Conservation (phyloP, 2,329 filamentous ascomycete species). For the Teratosphaeria zuluensis region DNA sequence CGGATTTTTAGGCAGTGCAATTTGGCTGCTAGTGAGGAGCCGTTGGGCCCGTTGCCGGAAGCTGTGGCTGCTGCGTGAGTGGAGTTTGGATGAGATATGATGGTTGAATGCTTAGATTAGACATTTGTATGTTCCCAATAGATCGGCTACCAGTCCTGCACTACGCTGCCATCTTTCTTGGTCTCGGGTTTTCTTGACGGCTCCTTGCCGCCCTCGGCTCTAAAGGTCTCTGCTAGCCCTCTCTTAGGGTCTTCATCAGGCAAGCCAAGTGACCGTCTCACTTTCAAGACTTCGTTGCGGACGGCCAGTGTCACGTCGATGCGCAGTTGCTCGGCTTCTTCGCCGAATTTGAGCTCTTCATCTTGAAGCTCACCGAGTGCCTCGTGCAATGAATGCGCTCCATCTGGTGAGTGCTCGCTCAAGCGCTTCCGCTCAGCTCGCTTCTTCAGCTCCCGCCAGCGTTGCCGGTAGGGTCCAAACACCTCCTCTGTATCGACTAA, state of each 20-base stretch:
- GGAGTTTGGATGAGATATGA: background rate
- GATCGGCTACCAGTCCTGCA: slow-evolving; percentile 36
- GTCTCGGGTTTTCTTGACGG: slow-evolving; percentile 38
- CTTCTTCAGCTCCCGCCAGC: slow-evolving; percentile 62
- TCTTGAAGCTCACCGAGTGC: slow-evolving; percentile 54
- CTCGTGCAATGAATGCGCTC: background rate
- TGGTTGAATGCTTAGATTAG: background rate
- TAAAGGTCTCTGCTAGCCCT: slow-evolving; percentile 73
- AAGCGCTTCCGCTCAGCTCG: slow-evolving; percentile 35
- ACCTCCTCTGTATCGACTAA: slow-evolving; percentile 60
- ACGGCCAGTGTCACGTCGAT: slow-evolving; percentile 72
- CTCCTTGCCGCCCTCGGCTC: slow-evolving; percentile 41
- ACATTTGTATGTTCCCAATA: background rate
- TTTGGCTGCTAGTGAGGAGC: slow-evolving; percentile 54
- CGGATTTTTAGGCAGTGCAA: slow-evolving; percentile 71
- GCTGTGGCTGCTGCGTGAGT: background rate
- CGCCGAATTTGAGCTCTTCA: slow-evolving; percentile 55
- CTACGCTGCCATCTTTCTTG: slow-evolving; percentile 52
- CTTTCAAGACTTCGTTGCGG: slow-evolving; percentile 67
- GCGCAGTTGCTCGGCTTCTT: slow-evolving; percentile 67
- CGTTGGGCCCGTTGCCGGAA: slow-evolving; percentile 39
- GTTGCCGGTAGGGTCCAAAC: slow-evolving; percentile 66
- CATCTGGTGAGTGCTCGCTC: background rate
- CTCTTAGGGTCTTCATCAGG: slow-evolving; percentile 72
- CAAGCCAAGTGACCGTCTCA: slow-evolving; percentile 62